Evolutionary conservation across 768 basidiomycete genomes (phyloP).

Genomic region (Lentinula sp.): DNA sequence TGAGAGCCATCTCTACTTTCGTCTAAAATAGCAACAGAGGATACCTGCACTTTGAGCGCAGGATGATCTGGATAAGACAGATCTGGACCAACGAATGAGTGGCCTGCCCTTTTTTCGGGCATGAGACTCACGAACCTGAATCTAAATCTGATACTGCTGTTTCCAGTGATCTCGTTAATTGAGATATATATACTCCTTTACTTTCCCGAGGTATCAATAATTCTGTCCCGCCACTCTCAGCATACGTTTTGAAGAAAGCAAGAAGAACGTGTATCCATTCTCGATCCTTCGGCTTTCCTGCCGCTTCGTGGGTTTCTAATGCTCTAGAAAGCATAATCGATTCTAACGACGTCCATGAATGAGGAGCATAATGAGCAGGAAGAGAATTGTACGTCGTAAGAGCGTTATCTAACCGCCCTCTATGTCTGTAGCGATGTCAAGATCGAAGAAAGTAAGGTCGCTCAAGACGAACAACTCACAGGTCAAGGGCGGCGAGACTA

Average conservation of each 20-base stretch:
- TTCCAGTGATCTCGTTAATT: slow-evolving; percentile 43
- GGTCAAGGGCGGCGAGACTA: slow-evolving; percentile 80
- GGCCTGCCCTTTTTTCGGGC: neutral
- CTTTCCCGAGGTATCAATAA: slow-evolving; percentile 49
- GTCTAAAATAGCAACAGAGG: slow-evolving; percentile 39
- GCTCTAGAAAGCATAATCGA: slow-evolving; percentile 74
- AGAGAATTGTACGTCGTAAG: slow-evolving; percentile 69
- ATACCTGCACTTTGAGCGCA: slow-evolving; percentile 47
- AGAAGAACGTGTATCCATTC: slow-evolving; percentile 81
- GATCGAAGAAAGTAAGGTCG: neutral
- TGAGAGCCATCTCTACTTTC: slow-evolving; percentile 63
- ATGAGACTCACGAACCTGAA: slow-evolving; percentile 33
- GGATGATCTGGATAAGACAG: slow-evolving; percentile 65
- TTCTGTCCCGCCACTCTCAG: slow-evolving; percentile 47
- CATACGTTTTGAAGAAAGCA: slow-evolving; percentile 67
- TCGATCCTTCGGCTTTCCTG: slow-evolving; percentile 54
- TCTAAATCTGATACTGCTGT: slow-evolving; percentile 46
- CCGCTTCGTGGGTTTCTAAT: slow-evolving; percentile 54
- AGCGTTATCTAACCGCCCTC: slow-evolving; percentile 56
- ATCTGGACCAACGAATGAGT: slow-evolving; percentile 36
- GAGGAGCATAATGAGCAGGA: slow-evolving; percentile 82
- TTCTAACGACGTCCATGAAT: slow-evolving; percentile 76
- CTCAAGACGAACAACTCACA: slow-evolving; percentile 46
- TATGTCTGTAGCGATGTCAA: slow-evolving; percentile 42
- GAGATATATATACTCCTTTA: slow-evolving; percentile 42